Conservation (phyloP, 2,329 filamentous ascomycete species). For the Endoconidiophora polonica region DNA sequence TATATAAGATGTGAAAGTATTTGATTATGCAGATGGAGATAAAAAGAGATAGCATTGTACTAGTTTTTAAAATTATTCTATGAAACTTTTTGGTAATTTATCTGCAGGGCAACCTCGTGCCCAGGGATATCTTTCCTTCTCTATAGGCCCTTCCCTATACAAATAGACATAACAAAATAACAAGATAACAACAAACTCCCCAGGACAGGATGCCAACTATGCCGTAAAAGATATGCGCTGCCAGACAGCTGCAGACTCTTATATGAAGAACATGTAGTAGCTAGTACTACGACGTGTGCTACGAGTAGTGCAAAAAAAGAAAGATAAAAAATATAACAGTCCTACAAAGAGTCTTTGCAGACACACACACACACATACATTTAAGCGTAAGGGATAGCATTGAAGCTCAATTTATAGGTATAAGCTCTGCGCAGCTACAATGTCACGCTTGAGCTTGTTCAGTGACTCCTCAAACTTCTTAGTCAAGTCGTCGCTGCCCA, state of each 20-base stretch:
- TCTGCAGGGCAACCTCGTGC: neutral
- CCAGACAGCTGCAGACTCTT: no score
- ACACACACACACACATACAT: no score
- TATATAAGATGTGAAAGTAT: no score
- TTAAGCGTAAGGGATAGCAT: no score
- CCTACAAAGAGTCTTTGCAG: no score
- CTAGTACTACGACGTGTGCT: no score
- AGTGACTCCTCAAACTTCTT: constrained; percentile 81
- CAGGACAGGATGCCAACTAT: no score
- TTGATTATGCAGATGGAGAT: no score
- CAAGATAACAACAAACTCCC: neutral
- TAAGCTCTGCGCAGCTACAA: constrained; percentile 85
- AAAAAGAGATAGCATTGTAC: no score
- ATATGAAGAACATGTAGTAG: no score
- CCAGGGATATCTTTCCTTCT: constrained; percentile 1
- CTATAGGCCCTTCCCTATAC: neutral
- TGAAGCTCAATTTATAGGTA: constrained; percentile 47
- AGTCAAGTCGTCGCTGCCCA: constrained; percentile 90
- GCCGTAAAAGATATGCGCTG: no score
- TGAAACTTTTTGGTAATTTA: neutral
- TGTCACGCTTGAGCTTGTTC: constrained; percentile 74
- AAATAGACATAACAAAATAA: no score
- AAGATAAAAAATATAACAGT: neutral
- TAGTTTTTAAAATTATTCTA: constrained; percentile 4
- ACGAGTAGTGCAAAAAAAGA: neutral